Base-by-base conservation (phyloP, 495 filamentous ascomycete genomes). In the Lasiosphaeria hispida region DNA sequence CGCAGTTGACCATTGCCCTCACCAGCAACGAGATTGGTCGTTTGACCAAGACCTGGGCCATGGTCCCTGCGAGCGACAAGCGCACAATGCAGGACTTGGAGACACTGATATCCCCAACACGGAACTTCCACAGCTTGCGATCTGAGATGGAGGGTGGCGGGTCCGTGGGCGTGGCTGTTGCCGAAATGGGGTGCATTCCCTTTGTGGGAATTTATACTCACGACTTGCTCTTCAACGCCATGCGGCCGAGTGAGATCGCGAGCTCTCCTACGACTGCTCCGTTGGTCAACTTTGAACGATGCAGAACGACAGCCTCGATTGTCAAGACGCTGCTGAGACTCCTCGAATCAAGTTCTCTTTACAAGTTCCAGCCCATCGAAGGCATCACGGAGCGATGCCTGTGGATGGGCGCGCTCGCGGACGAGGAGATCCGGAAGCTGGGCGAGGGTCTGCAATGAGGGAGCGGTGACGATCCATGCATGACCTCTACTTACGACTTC, bases 201-300 rank as follows among this genome's bases (percentile, higher is more conserved):
- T 97, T 99, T 69, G 90, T 98, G 66, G 94, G 91, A 75, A 85
- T 82, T 45, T 98, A 97, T 70, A 93, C 92, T 5, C 92, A 96
- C 64, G 95, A 99, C 64, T 80, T 99, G n/a, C 90, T 96, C 36
- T 95, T 92, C 72, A 99, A 97, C 69, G 85, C 90, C 0, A 91
- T 97, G 71, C 88, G 95, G 64, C 92, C 93, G 13, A 79, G 80
- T 14, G 78, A 85, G 69, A 80, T 88, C 77, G 87, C 66, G 55
- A 88, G 75, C 59, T 78, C 83, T 17, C 82, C 83, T 52, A 82
- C 82, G 11, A 81, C 80, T 13, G 88, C 91, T 60, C 83, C 89
- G 30, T 75, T 99, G 48, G 84, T 97, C 58, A 99, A 99, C 69
- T 97, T 97, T 69, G 95, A 97, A 73, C 85, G 92, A 54, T 93